phyloP scores from a whole-genome alignment of 352 stramenopile genomes.

The Pythium sp. region DNA sequence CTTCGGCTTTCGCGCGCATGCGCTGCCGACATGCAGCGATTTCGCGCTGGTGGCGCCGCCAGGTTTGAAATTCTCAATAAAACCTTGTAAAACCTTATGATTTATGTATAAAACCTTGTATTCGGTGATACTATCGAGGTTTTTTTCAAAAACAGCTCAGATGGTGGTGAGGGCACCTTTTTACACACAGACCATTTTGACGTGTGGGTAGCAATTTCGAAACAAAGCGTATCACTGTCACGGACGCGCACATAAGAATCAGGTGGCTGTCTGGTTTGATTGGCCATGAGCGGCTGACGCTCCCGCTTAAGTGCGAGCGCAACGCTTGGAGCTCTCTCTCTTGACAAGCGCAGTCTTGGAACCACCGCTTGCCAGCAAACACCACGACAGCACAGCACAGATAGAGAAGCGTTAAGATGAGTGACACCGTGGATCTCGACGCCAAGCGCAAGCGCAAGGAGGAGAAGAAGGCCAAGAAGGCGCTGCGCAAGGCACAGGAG shows the following conservation, averaged over 20 bases:
- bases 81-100: slow-evolving; percentile 20
- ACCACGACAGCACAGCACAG: not conserved
- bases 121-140: not conserved
- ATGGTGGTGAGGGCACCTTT: not conserved
- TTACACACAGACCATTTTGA: not conserved
- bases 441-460: slow-evolving; percentile 33
- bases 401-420: slow-evolving; percentile 13
- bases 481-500: slow-evolving; percentile 42
- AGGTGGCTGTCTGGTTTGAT: slow-evolving; percentile 9
- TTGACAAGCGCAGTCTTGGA: slow-evolving; percentile 5
- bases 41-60: not conserved
- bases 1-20: not conserved
- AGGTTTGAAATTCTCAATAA: slow-evolving; percentile 19
- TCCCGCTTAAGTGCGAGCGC: slow-evolving; percentile 16
- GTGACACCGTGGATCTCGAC: slow-evolving; percentile 18
- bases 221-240: slow-evolving; percentile 4
- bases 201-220: not conserved
- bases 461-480: slow-evolving; percentile 38
- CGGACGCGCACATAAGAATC: slow-evolving; percentile 15
- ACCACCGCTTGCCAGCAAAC: not conserved
- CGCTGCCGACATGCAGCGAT: not conserved
- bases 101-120: not conserved
- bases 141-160: not conserved
- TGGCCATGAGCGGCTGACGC: slow-evolving; percentile 11
- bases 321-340: slow-evolving; percentile 18